These are phyloP conservation scores for Pharus latifolius DNA, from an alignment of 176 grass and related monocot species.

Conservation along the genomic window DNA sequence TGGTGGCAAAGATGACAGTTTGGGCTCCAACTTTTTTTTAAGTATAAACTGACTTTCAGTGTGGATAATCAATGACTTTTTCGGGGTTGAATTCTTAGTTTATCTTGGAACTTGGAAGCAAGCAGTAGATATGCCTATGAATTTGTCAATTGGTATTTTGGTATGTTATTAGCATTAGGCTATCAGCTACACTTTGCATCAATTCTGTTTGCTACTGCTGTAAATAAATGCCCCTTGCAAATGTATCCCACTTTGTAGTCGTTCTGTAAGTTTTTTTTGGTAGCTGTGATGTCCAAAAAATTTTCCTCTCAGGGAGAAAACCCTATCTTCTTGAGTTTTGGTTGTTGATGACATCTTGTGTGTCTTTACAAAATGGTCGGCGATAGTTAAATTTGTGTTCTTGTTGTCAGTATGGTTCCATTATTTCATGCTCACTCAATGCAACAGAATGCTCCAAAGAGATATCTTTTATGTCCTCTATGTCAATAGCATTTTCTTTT, in stretches of 20 bases:
- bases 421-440: neutral
- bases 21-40: neutral
- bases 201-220: no score
- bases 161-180: neutral
- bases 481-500: neutral
- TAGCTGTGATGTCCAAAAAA: no score
- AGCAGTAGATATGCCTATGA: no score
- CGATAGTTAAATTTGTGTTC: neutral
- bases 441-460: neutral
- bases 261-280: neutral
- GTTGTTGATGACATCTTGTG: neutral
- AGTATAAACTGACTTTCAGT: no score
- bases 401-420: neutral
- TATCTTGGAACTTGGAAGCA: no score
- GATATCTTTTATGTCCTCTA: no score
- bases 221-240: no score
- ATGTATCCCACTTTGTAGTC: no score
- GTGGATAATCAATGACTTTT: no score
- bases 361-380: neutral
- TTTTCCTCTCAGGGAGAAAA: neutral
- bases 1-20: neutral
- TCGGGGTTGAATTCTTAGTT: no score
- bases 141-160: neutral
- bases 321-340: neutral
- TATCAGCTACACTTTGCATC: neutral